Base-by-base conservation (phyloP, 2,329 filamentous ascomycete genomes). In the Dichotomopilus funicola region DNA sequence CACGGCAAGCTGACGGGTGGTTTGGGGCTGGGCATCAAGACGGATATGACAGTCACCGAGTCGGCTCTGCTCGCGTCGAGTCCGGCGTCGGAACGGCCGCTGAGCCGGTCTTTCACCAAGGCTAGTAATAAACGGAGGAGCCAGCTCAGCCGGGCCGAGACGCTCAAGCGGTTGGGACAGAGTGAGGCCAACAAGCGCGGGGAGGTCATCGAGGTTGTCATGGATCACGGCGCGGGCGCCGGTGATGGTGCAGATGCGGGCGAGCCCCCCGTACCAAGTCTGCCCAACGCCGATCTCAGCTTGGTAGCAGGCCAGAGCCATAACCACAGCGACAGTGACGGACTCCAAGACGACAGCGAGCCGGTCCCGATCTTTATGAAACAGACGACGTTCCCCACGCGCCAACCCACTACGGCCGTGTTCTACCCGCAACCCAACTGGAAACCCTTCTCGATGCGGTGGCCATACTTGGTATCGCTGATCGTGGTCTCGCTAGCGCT, bases 401-500 rank as follows among this genome's bases (percentile, higher is more conserved):
- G 67, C 40, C 65, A 69, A 12, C 68, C 71, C 53, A 71, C 71
- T 51, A 73, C 73, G 0, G 72, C 81, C 53, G 68, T 82, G 0
- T 83, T 83, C 61, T 85, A 82, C 59, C 82, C 82, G 0, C 78
- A 81, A 56, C 80, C 82, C 2, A 79, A 87, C 66, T 87, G 83
- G 84, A 85, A 82, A 64, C 84, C 83, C 0, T 78, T 84, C 58
- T 78, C 79, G 0, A 86, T 87, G 81, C 74, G 79, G 35, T 80
- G 78, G 75, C 80, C 80, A 0, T 87, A 85, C 61, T 72, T 87
- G 2, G 63, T 71, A 1, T 65, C 73, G 38, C 71, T 87, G 13
- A 73, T 85, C 31, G 9, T 79, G 1, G 57, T 85, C 8, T 85
- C 83, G 0, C 56, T 81, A 5, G 68, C 66, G 0, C 70, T 87